These are phyloP conservation scores for Ceratobasidium sp. DNA, from an alignment of 1,284 basidiomycete species.

Conservation along the genomic window DNA sequence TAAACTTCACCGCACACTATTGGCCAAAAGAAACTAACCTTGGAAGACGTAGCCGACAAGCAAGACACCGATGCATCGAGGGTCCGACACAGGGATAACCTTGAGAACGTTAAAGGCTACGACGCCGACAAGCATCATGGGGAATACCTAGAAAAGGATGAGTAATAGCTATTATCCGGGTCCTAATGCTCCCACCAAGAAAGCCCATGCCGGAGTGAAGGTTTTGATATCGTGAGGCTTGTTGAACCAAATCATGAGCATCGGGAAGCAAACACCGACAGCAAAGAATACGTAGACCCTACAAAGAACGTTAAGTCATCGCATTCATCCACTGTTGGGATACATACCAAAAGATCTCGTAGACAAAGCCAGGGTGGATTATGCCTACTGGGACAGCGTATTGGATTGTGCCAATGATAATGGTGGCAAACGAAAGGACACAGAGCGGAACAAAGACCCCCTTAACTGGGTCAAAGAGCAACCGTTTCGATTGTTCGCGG, in stretches of 20 bases:
- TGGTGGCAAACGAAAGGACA: slow-evolving; percentile 38
- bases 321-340: background rate
- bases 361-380: slow-evolving; percentile 32
- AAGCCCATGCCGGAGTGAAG: slow-evolving; percentile 42
- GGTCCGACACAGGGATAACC: slow-evolving; percentile 30
- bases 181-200: slow-evolving; percentile 30
- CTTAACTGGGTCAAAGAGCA: slow-evolving; percentile 39
- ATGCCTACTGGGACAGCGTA: slow-evolving; percentile 40
- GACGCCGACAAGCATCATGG: slow-evolving; percentile 36
- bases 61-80: slow-evolving; percentile 37
- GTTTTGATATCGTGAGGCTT: slow-evolving; percentile 38
- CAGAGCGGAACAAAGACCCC: slow-evolving; percentile 41
- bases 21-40: slow-evolving; percentile 5
- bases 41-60: slow-evolving; percentile 39
- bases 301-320: background rate
- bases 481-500: slow-evolving; percentile 28
- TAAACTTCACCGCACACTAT: background rate
- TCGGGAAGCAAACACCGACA: slow-evolving; percentile 34
- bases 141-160: slow-evolving; percentile 19
- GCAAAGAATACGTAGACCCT: slow-evolving; percentile 32
- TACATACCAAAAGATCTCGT: slow-evolving; percentile 28
- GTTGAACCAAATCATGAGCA: slow-evolving; percentile 41
- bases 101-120: slow-evolving; percentile 34
- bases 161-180: background rate
- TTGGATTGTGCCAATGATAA: slow-evolving; percentile 39